These are phyloP conservation scores for Xylariomycetidae sp. DNA, from an alignment of 2,329 filamentous ascomycete species.

Conservation along the genomic window DNA sequence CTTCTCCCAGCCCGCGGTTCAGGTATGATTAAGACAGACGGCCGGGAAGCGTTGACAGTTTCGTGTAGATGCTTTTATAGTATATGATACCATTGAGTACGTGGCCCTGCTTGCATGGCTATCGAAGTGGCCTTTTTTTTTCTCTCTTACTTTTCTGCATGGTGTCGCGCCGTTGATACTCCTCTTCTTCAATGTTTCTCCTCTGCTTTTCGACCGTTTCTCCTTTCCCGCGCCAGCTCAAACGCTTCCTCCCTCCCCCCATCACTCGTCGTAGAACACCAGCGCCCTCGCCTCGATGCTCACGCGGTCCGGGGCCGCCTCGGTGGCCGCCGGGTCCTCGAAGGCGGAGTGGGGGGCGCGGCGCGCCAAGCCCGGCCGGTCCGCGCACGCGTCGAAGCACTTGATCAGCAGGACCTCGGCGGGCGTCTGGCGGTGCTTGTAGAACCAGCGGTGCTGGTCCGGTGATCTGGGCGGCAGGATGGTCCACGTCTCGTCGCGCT, in stretches of 20 bases:
- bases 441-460: constrained; percentile 43
- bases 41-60: too few species aligned
- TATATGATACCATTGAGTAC: not conserved
- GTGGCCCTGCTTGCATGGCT: not conserved
- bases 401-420: constrained; percentile 51
- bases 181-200: not conserved
- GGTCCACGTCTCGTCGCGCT: constrained; percentile 31
- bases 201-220: not conserved
- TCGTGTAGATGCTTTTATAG: too few species aligned
- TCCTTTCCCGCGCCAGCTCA: not conserved
- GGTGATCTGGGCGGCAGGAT: constrained; percentile 32
- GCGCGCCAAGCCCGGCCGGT: constrained; percentile 39
- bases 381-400: constrained; percentile 50
- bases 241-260: not conserved
- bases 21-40: too few species aligned
- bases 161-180: too few species aligned
- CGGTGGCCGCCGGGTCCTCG: constrained; percentile 38
- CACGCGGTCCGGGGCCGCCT: constrained; percentile 35
- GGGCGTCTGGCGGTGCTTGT: constrained; percentile 41
- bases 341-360: constrained; percentile 50
- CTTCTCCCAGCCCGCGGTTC: too few species aligned
- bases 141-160: too few species aligned
- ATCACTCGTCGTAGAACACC: constrained; percentile 39
- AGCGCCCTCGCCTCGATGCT: constrained; percentile 51
- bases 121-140: not conserved